These are phyloP conservation scores for Cyberlindnera maclurae DNA, from an alignment of 805 yeast species.

Conservation along the genomic window DNA sequence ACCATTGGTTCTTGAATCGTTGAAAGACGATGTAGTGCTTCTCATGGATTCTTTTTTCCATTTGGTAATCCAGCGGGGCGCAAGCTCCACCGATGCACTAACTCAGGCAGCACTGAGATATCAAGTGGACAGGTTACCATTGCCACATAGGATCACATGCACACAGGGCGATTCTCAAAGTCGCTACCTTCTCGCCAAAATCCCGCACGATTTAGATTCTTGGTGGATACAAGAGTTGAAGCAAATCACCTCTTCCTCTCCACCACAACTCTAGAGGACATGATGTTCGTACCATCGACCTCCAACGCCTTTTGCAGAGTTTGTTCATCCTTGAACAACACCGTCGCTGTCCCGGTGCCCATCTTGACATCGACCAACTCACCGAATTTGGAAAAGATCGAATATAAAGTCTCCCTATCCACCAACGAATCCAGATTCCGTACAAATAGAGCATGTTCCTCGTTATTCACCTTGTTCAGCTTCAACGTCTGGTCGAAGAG, in stretches of 20 bases:
- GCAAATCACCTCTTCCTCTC: conserved; percentile 19
- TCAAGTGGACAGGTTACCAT: conserved; percentile 85
- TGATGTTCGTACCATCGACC: conserved; percentile 61
- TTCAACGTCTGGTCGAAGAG: conserved; percentile 56
- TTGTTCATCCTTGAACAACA: conserved; percentile 57
- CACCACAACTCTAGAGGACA: conserved; percentile 56
- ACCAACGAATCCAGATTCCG: conserved; percentile 48
- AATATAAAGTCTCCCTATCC: conserved; percentile 48
- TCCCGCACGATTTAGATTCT: conserved; percentile 23
- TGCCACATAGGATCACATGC: conserved; percentile 91
- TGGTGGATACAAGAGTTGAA: not conserved
- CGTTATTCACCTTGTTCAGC: conserved; percentile 40
- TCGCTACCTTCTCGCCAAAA: conserved; percentile 83
- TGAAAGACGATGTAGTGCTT: conserved; percentile 75
- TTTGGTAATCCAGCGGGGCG: conserved; percentile 88
- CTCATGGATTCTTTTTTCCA: conserved; percentile 93
- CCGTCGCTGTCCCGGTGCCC: conserved; percentile 54
- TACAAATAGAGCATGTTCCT: conserved; percentile 7
- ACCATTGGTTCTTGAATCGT: conserved; percentile 33
- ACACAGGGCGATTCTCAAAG: conserved; percentile 98
- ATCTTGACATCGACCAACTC: conserved; percentile 41
- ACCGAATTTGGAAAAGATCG: conserved; percentile 61
- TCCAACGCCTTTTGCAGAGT: conserved; percentile 67
- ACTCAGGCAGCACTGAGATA: conserved; percentile 74
- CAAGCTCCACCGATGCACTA: conserved; percentile 13